A percentile compares a stretch with the other conserved stretches of the same genome.
Evolutionary conservation across 2,329 filamentous ascomycete genomes (phyloP).

Genomic region (Alternaria gansuensis): DNA sequence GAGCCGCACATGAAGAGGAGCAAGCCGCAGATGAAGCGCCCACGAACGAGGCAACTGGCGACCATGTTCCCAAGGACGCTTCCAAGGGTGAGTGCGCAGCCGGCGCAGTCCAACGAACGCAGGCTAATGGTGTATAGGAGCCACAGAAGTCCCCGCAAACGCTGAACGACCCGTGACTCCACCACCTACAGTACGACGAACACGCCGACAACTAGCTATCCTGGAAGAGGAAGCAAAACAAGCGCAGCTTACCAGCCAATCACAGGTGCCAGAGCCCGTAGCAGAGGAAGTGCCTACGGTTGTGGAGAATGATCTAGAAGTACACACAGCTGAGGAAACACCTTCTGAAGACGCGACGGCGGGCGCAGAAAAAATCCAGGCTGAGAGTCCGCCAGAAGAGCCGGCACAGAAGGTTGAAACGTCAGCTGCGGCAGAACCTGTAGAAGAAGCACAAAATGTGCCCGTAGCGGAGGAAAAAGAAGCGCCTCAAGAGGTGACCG

Average conservation of each 20-base stretch:
- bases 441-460: constrained; percentile 9
- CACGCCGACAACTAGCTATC: constrained; percentile 49
- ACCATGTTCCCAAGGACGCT: constrained; percentile 26
- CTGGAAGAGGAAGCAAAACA: constrained; percentile 44
- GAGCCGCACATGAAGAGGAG: constrained; percentile 33
- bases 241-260: constrained; percentile 28
- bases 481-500: constrained; percentile 4
- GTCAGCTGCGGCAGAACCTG: constrained; percentile 7
- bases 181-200: constrained; percentile 44
- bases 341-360: constrained; percentile 10
- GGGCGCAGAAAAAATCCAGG: constrained; percentile 8
- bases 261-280: constrained; percentile 17
- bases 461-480: constrained; percentile 8
- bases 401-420: background rate
- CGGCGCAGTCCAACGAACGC: constrained; percentile 1
- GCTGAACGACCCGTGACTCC: constrained; percentile 38
- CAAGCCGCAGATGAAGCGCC: constrained; percentile 31
- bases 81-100: constrained; percentile 30
- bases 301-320: constrained; percentile 19
- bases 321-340: background rate
- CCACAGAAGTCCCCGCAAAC: constrained; percentile 28
- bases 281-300: constrained; percentile 7
- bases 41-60: constrained; percentile 34
- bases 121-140: constrained; percentile 36
- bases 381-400: constrained; percentile 6